phyloP scores from a whole-genome alignment of 192 early-diverging fungal genomes.

The Backusella australiensis region DNA sequence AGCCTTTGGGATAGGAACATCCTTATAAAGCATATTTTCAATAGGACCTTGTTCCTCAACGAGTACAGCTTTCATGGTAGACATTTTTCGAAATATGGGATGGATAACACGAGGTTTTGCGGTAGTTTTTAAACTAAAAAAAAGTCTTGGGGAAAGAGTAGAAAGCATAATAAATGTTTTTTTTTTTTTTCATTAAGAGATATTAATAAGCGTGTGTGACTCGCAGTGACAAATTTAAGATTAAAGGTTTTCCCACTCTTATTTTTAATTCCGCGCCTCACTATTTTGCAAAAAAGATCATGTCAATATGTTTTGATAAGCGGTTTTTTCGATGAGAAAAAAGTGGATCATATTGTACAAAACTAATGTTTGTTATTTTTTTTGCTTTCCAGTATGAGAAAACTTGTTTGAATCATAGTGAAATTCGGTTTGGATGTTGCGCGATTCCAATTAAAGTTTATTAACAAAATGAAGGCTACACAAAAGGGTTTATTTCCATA shows the following conservation, averaged over 20 bases:
- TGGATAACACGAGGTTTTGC: background rate
- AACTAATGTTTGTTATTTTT: background rate
- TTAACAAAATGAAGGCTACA: background rate
- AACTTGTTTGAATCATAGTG: background rate
- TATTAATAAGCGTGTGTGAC: background rate
- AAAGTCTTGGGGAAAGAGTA: background rate
- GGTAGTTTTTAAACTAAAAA: background rate
- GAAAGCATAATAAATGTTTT: background rate
- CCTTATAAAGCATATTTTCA: constrained; percentile 53
- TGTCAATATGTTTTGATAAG: background rate
- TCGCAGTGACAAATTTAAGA: background rate
- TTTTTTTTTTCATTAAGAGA: background rate
- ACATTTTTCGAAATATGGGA: constrained; percentile 20
- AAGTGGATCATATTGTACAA: background rate
- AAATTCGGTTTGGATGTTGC: background rate
- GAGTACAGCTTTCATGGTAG: constrained; percentile 44
- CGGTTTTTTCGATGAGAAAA: background rate
- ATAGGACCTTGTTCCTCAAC: constrained; percentile 58
- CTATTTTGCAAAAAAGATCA: background rate
- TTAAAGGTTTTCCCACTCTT: background rate
- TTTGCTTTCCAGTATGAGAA: background rate
- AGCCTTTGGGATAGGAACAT: constrained; percentile 47
- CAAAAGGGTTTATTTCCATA: background rate
- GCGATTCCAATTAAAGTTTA: background rate
- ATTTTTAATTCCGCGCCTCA: background rate